Evolutionary conservation across 768 basidiomycete species (phyloP), one percentile per base, ranked within the genome.

Genomic region (Podaxis sp.): DNA sequence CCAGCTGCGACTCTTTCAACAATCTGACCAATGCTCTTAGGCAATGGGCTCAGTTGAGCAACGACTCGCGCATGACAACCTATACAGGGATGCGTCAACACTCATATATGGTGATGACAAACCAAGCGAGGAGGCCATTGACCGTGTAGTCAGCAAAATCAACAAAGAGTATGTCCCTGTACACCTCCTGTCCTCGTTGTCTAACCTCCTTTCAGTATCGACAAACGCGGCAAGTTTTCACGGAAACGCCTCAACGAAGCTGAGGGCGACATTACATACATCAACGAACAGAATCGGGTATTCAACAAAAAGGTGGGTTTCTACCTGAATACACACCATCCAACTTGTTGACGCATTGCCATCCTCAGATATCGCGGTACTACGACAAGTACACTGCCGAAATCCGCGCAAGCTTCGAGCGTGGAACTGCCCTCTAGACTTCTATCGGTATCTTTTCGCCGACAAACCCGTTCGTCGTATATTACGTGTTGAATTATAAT

Each of bases 371-470:
- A 77, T 90, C 91, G 4, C 84, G 95, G 63, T 97, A 94, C 74
- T 96, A 93, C 79, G 92, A 96, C 83, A 95, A 96, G 69, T 97
- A 98, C 70, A 99, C 97, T 1, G 76, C 91, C 46, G 95, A 98
- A 72, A 98, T 98, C 64, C 87, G 95, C 52, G 94, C 93, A 23
- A 98, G 94, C 74, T 98, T 98, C 81, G 96, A 99, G 72, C 89
- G 96, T 65, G 96, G 96, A 55, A 96, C 95, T 6, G 95, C 95
- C 32, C 74, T 98, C 48, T 96, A 73, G 66, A 27, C 21, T 23
- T 32, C 40, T 18, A 51, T 14, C 54, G 21, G 16, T 11, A 16
- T 37, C 11, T 1, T 13, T 21, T 38, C 21, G 18, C 11, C n/a
- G 50, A 18, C 2, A 21, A 7, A 23, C 18, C 5, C 18, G 36